These are phyloP conservation scores for Ustilago trichophora DNA, from an alignment of 1,284 basidiomycete species.

Conservation along the genomic window DNA sequence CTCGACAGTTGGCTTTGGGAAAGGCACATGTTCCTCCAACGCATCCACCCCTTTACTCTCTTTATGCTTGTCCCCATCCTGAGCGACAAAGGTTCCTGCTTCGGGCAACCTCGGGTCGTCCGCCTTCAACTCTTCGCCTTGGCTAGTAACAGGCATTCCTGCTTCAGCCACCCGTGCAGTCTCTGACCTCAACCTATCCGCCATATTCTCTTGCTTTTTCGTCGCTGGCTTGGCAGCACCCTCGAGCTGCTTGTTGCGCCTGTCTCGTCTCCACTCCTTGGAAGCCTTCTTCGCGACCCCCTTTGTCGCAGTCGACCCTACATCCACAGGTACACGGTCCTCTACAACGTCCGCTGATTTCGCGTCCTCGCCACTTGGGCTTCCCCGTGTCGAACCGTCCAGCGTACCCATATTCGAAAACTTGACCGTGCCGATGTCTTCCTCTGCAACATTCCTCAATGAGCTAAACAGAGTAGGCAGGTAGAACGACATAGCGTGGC, in stretches of 20 bases:
- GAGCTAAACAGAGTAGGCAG: not conserved
- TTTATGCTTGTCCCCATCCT: not conserved
- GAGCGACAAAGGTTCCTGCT: not conserved
- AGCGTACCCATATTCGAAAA: too few species aligned
- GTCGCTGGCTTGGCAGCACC: slow-evolving; percentile 10
- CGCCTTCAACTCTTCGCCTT: not conserved
- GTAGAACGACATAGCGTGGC: not conserved
- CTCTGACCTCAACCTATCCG: too few species aligned
- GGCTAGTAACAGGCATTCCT: too few species aligned
- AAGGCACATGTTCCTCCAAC: slow-evolving; percentile 1
- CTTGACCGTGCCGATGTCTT: too few species aligned
- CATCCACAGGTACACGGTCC: slow-evolving; percentile 1
- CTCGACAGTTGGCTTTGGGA: slow-evolving; percentile 1
- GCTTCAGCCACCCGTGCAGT: too few species aligned
- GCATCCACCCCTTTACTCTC: not conserved
- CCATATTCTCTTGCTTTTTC: slow-evolving; percentile 4
- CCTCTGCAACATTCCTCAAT: not conserved
- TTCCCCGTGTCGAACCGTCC: too few species aligned
- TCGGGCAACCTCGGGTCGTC: not conserved
- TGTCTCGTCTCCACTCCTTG: not conserved
- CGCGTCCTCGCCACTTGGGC: too few species aligned
- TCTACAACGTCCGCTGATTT: not conserved
- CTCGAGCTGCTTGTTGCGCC: too few species aligned
- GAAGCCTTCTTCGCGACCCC: not conserved
- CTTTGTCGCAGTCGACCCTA: not conserved